These are phyloP conservation scores for Globisporangium emineosum DNA, from an alignment of 352 stramenopile species.

Conservation along the genomic window DNA sequence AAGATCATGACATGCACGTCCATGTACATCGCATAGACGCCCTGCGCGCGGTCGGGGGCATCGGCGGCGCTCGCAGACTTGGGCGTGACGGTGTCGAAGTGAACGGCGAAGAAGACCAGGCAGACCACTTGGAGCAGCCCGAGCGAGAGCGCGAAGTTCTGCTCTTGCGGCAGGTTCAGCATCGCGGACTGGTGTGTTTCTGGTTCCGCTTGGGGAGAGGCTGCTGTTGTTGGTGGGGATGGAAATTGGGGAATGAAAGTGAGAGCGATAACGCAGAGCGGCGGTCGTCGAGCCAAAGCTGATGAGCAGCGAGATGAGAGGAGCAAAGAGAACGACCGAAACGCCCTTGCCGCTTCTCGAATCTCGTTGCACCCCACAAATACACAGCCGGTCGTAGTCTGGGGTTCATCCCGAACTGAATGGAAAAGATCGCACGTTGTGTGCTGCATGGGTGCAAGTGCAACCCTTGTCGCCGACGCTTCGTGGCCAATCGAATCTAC, in stretches of 20 bases:
- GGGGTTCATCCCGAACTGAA: neutral
- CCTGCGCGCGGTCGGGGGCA: slow-evolving; percentile 8
- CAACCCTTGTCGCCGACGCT: neutral
- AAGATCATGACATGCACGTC: slow-evolving; percentile 87
- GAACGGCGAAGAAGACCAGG: slow-evolving; percentile 39
- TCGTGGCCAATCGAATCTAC: neutral
- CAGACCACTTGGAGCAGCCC: slow-evolving; percentile 41
- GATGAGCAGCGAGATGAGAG: neutral
- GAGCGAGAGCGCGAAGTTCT: slow-evolving; percentile 42
- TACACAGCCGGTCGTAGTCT: slow-evolving; percentile 9
- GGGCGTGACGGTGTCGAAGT: slow-evolving; percentile 43
- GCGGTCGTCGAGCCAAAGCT: neutral
- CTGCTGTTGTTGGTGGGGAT: neutral
- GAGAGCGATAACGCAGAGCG: slow-evolving; percentile 2
- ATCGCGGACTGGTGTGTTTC: neutral
- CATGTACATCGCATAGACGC: slow-evolving; percentile 63
- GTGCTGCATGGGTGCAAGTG: neutral
- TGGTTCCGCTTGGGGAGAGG: neutral
- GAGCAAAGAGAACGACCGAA: neutral
- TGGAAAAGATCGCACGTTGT: neutral
- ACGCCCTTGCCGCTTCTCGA: neutral
- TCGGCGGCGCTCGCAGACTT: slow-evolving; percentile 21
- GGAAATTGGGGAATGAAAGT: slow-evolving; percentile 1
- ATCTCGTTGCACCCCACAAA: neutral
- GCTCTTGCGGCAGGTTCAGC: slow-evolving; percentile 25